A percentile compares a stretch with the other conserved stretches of the same genome.
Conservation (phyloP, 805 yeast species). For the Cyberlindnera maritima region DNA sequence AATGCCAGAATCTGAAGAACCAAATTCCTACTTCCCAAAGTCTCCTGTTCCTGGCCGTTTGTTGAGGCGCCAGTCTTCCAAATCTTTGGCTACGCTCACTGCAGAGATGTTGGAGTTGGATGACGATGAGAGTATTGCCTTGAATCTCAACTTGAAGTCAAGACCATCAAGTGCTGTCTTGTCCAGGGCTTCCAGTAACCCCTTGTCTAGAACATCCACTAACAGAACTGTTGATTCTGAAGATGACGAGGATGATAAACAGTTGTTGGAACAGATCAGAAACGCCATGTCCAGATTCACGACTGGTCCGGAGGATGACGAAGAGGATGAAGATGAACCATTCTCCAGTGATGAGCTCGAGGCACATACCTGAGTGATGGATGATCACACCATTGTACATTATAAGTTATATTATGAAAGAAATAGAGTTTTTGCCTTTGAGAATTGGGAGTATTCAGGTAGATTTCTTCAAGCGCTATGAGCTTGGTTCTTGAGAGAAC, state of each 20-base stretch:
- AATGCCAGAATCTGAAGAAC: slow-evolving; percentile 7
- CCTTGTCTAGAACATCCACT: slow-evolving; percentile 14
- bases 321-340: slow-evolving; percentile 35
- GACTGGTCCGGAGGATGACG: slow-evolving; percentile 7
- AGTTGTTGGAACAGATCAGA: slow-evolving; percentile 40
- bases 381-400: not conserved
- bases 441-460: not conserved
- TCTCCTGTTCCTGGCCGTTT: slow-evolving; percentile 51
- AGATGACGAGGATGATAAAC: slow-evolving; percentile 28
- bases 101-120: slow-evolving; percentile 64
- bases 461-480: too few species aligned
- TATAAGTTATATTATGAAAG: not conserved
- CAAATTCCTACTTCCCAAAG: slow-evolving; percentile 25
- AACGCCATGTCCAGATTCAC: slow-evolving; percentile 38
- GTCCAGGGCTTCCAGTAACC: slow-evolving; percentile 22
- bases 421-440: not conserved
- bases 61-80: slow-evolving; percentile 69
- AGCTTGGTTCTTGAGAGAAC: too few species aligned
- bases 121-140: slow-evolving; percentile 51
- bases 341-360: slow-evolving; percentile 58
- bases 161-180: slow-evolving; percentile 19
- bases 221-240: slow-evolving; percentile 10
- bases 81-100: slow-evolving; percentile 65
- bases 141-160: slow-evolving; percentile 22
- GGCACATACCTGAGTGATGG: slow-evolving; percentile 31